Conservation (phyloP, 768 basidiomycete species). For the Tricholoma matsutake region DNA sequence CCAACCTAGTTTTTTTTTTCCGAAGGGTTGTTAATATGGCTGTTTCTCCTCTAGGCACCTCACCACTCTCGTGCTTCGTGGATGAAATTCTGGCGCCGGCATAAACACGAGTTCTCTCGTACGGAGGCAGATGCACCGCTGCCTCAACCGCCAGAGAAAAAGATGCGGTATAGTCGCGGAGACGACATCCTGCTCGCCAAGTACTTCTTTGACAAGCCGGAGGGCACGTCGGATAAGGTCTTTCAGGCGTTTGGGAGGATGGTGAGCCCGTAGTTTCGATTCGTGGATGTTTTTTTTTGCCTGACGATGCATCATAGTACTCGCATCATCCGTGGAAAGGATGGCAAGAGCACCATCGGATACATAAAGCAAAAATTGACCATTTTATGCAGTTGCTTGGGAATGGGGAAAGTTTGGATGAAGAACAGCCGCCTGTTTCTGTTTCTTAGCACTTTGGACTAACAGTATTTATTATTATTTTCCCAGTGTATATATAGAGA, state of each 20-base stretch:
- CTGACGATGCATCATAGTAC: conserved; percentile 43
- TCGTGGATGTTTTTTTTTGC: conserved; percentile 2
- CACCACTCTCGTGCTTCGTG: conserved; percentile 90
- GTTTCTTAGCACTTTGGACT: conserved; percentile 2
- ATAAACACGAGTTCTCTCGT: conserved; percentile 78
- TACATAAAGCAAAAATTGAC: conserved; percentile 85
- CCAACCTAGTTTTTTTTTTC: conserved; percentile 3
- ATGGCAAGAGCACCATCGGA: conserved; percentile 90
- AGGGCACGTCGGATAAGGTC: conserved; percentile 80
- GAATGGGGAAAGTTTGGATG: conserved; percentile 51
- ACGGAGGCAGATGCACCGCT: conserved; percentile 66
- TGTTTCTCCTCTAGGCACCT: conserved; percentile 52
- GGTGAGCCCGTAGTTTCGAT: conserved; percentile 38
- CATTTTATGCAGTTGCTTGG: conserved; percentile 64
- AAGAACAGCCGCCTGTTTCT: conserved; percentile 10
- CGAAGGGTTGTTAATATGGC: conserved; percentile 3
- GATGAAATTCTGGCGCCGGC: conserved; percentile 92
- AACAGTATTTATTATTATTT: background rate
- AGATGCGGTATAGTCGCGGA: conserved; percentile 78
- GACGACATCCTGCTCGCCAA: conserved; percentile 80
- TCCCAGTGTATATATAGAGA: too few relatives aligned
- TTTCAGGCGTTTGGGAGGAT: conserved; percentile 76
- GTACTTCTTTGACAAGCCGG: conserved; percentile 68
- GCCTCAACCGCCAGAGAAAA: conserved; percentile 79
- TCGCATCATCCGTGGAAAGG: conserved; percentile 93